These are phyloP conservation scores for Triadica sebifera DNA, from an alignment of 345 rosid genomes.

Conservation along the genomic window DNA sequence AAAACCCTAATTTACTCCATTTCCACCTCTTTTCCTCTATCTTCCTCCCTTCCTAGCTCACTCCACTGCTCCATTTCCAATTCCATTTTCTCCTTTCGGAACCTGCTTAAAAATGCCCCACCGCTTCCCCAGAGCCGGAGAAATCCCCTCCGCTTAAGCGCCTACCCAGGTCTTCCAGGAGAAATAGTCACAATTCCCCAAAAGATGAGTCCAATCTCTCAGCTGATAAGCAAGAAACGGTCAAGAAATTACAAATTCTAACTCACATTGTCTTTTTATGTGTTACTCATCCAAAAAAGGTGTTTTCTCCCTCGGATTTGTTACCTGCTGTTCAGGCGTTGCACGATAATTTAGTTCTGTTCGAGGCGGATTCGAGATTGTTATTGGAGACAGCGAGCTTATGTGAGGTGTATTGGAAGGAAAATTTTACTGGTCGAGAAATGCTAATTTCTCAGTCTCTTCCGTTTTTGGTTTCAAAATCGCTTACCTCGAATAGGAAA, in stretches of 20 bases:
- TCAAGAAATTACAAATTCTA: constrained; percentile 46
- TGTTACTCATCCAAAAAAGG: constrained; percentile 48
- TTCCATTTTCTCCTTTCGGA: constrained; percentile 41
- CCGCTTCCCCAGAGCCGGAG: constrained; percentile 18
- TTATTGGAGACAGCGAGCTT: constrained; percentile 56
- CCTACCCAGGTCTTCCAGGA: constrained; percentile 37
- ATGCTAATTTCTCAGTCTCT: constrained; percentile 69
- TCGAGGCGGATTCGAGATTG: constrained; percentile 65
- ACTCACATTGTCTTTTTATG: constrained; percentile 46
- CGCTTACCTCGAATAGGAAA: constrained; percentile 79
- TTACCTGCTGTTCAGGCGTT: constrained; percentile 55
- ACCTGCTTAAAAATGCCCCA: constrained; percentile 13
- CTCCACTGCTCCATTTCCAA: constrained; percentile 44
- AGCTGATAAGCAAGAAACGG: background rate
- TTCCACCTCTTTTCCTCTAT: constrained; percentile 49
- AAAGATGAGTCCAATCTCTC: background rate
- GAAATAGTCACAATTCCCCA: background rate
- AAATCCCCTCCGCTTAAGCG: constrained; percentile 55
- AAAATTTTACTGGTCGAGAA: constrained; percentile 48
- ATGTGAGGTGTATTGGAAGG: constrained; percentile 91
- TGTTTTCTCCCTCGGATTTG: constrained; percentile 45
- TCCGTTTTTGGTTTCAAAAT: constrained; percentile 70
- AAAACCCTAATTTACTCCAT: constrained; percentile 56
- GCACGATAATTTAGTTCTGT: constrained; percentile 61
- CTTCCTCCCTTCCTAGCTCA: constrained; percentile 53